These are phyloP conservation scores for Tulasnella sp. DNA, from an alignment of 768 basidiomycete species.

Conservation along the genomic window DNA sequence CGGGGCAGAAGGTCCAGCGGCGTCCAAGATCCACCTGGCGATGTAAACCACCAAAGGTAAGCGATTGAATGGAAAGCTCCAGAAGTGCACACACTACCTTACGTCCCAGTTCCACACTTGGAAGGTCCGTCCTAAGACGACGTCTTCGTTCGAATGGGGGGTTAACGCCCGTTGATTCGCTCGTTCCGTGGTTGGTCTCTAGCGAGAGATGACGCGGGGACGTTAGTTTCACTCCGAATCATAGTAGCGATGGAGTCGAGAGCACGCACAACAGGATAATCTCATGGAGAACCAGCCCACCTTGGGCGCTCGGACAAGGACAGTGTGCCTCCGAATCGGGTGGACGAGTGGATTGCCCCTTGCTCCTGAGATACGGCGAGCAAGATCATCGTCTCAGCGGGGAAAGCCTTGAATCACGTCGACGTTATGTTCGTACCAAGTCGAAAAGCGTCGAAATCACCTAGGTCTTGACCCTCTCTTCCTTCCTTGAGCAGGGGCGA, in stretches of 20 bases:
- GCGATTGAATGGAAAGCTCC: no score
- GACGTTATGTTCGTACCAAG: no score
- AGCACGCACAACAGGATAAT: slow-evolving; percentile 6
- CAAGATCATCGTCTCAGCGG: no score
- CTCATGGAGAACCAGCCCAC: slow-evolving; percentile 39
- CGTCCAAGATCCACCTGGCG: slow-evolving; percentile 49
- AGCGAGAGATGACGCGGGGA: not conserved
- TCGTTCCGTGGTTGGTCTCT: slow-evolving; percentile 24
- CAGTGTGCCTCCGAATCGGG: slow-evolving; percentile 81
- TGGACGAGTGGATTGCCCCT: slow-evolving; percentile 62
- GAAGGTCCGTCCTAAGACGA: slow-evolving; percentile 45
- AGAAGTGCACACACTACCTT: slow-evolving; percentile 31
- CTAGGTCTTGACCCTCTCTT: no score
- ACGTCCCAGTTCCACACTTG: slow-evolving; percentile 51
- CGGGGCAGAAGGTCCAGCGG: slow-evolving; percentile 34
- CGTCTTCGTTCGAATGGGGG: slow-evolving; percentile 52
- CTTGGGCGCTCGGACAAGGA: slow-evolving; percentile 69
- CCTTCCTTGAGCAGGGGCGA: no score
- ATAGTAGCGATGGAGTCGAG: no score
- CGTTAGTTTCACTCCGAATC: not conserved
- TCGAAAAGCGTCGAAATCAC: no score
- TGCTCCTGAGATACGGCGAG: no score
- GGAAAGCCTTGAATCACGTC: no score
- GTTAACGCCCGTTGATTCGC: slow-evolving; percentile 55
- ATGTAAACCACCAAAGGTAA: no score